Evolutionary conservation across 2,329 filamentous ascomycete genomes (phyloP), one percentile per base, ranked within the genome.

Genomic region (Ramularia endophylla): DNA sequence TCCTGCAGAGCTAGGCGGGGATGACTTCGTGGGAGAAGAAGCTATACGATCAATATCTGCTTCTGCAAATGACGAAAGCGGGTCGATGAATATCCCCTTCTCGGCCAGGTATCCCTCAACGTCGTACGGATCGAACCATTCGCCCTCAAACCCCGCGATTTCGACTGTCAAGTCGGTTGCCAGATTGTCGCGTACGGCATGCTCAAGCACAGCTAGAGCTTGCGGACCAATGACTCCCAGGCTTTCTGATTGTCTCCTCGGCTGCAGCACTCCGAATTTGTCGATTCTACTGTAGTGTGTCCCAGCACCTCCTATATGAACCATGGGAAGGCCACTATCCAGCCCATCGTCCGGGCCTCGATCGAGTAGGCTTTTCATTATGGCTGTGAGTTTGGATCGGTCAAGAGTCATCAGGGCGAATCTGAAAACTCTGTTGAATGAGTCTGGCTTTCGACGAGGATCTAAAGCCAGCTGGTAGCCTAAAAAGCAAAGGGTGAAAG

Each of bases 121-220:
- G 59, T 92, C 87, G 44, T 85, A 75, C 0, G 80, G 67, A 56
- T 92, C 85, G 52, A 84, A 85, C 70, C 86, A 92, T 37, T 85
- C 77, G 4, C 85, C 85, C 44, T 83, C 75, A 46, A 81, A 84
- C 0, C 78, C 83, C 1, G 75, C 71, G 6, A 81, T 61, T 28
- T 70, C 72, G 50, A 83, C 68, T 8, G 56, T 55, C 54, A 60
- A 54, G 25, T 62, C 59, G 9, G 50, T 51, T 2, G 46, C 54
- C 2, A 56, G 39, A n/a, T 51, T 55, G 20, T 53, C 50, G 17
- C 51, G 43, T 1, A 45, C 52, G 2, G 57, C 54, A 13, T 46
- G 51, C 25, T 53, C 54, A 2, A 61, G 48, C 17, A 54, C 35
- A 9, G 52, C 48, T 1, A 61, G 46, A 7, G 49, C 56, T 15